Evolutionary conservation across 805 yeast genomes (phyloP).

Genomic region (Cyberlindnera suaveolens): DNA sequence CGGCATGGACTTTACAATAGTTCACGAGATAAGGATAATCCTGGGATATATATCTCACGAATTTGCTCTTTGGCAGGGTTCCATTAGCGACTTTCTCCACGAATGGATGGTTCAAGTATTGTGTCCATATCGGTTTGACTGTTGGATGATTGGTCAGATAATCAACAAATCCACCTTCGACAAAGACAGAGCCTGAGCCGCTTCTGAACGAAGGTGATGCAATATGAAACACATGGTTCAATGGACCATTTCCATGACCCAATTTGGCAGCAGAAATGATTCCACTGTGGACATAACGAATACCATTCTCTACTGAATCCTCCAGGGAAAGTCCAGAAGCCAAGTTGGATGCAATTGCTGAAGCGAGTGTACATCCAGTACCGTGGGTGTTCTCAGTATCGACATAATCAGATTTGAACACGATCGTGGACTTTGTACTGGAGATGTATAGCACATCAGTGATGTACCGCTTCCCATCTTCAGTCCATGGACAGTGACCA

Average conservation of each 20-base stretch:
- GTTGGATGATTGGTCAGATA: constrained; percentile 51
- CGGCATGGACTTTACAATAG: constrained; percentile 59
- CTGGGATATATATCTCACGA: constrained; percentile 45
- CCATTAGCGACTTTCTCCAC: constrained; percentile 47
- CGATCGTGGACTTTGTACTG: not conserved
- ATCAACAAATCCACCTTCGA: constrained; percentile 32
- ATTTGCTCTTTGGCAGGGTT: constrained; percentile 41
- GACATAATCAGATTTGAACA: constrained; percentile 42
- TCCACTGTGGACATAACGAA: constrained; percentile 63
- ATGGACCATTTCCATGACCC: constrained; percentile 63
- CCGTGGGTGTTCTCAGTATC: constrained; percentile 67
- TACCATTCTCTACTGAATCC: constrained; percentile 48
- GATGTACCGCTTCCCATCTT: constrained; percentile 29
- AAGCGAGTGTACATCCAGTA: constrained; percentile 84
- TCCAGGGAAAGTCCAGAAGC: constrained; percentile 46
- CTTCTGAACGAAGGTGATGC: constrained; percentile 6
- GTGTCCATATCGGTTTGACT: constrained; percentile 49
- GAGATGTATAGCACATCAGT: constrained; percentile 48
- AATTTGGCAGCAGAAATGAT: constrained; percentile 39
- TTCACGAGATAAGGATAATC: constrained; percentile 67
- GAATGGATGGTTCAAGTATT: constrained; percentile 58
- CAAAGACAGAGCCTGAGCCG: constrained; percentile 3
- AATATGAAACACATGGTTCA: constrained; percentile 54
- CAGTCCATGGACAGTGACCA: constrained; percentile 58
- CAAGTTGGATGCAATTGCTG: constrained; percentile 71